Base-by-base conservation (phyloP, 257 asterid genomes). In the Coffea canephora region DNA sequence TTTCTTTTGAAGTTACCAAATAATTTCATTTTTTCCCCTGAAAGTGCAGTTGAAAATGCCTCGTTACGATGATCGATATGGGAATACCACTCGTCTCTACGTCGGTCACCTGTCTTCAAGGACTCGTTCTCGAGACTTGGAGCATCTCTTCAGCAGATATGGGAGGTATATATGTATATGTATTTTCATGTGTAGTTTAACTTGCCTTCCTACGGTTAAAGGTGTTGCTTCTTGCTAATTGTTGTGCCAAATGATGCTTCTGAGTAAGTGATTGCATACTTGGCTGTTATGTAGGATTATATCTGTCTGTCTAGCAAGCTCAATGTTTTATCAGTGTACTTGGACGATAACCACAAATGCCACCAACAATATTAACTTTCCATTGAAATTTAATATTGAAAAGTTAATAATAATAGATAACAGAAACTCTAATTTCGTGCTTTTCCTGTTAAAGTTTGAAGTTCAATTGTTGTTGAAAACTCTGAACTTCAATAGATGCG, bases 81-180 rank as follows among this genome's bases (percentile, higher is more conserved):
- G 96, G 64, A 83, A 84, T 50, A 84, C 87, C 45, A 90, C 99
- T 73, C 98, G 99, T 77, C 99, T 96, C 77, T 96, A 96, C 82
- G 99, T 96, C 73, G 99, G 99, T 16, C 98, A 93, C 87, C 82
- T 96, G 88, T 94, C 99, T 54, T 96, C 99, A 9, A 86, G 98
- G 81, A 96, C 99, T 64, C 95, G 98, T 71, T 82, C 97, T 4
- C 90, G 97, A 80, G 99, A 96, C 87, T 78, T 96, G 92, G 99
- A 94, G 88, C 93, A 88, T 71, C 72, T 91, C 19, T 96, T 96
- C 84, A 82, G 97, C 77, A 88, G 91, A 94, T 96, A 94, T 85
- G 99, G 99, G 80, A 95, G 99, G 99, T 95, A 91, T 74, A 10
- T n/a, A 62, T 62, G 8, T 21, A 11, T 49, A 52, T 52, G 11